These are phyloP conservation scores for Epichloe glyceriae DNA, from an alignment of 2,329 filamentous ascomycete species.

Conservation along the genomic window DNA sequence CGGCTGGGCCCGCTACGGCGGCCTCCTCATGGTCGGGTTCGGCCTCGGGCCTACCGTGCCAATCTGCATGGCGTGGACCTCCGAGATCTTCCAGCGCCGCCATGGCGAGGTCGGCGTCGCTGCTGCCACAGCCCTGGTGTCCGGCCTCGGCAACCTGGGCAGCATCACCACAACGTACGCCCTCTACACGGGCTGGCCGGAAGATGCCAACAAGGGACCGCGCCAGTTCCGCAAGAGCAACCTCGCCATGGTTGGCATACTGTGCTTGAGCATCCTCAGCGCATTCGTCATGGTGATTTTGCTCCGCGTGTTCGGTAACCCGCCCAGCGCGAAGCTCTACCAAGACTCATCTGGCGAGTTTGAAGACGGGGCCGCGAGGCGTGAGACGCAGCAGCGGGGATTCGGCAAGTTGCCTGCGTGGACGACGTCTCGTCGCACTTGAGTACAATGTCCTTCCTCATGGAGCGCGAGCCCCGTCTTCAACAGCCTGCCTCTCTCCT, in stretches of 20 bases:
- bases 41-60: constrained; percentile 83
- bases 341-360: constrained; percentile 31
- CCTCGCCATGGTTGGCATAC: constrained; percentile 75
- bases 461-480: constrained; percentile 5
- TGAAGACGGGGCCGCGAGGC: constrained; percentile 47
- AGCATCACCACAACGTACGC: constrained; percentile 83
- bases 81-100: constrained; percentile 76
- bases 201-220: constrained; percentile 54
- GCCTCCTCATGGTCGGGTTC: constrained; percentile 81
- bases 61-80: constrained; percentile 89
- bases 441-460: constrained; percentile 3
- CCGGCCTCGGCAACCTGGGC: constrained; percentile 74
- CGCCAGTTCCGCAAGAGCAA: constrained; percentile 73
- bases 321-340: constrained; percentile 33
- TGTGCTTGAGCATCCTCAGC: constrained; percentile 63
- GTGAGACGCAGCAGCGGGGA: constrained; percentile 46
- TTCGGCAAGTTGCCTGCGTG: constrained; percentile 31
- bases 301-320: constrained; percentile 45
- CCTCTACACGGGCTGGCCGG: constrained; percentile 75
- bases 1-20: constrained; percentile 76
- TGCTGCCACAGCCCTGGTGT: constrained; percentile 72
- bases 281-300: constrained; percentile 56
- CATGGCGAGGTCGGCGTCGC: constrained; percentile 88
- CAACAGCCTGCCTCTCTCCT: constrained; percentile 1
- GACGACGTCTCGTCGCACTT: constrained; percentile 19